These are phyloP conservation scores for Boletellus ananiceps DNA, from an alignment of 768 basidiomycete species.

Conservation along the genomic window DNA sequence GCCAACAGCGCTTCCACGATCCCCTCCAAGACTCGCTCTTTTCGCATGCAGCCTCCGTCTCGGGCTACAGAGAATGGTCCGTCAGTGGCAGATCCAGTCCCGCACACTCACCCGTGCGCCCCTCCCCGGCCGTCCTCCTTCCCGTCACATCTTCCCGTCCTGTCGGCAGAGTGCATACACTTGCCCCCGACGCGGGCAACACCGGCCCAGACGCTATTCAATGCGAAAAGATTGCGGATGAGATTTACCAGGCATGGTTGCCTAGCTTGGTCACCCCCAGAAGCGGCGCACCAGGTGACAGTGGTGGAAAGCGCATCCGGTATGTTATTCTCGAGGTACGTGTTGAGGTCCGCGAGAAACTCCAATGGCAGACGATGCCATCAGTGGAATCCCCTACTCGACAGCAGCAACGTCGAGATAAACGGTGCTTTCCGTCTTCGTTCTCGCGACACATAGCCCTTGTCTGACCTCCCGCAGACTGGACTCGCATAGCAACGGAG, in stretches of 20 bases:
- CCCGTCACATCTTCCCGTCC: slow-evolving; percentile 68
- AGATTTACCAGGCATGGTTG: slow-evolving; percentile 66
- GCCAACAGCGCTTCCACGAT: slow-evolving; percentile 88
- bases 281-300: slow-evolving; percentile 55
- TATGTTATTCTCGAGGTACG: slow-evolving; percentile 81
- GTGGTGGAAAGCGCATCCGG: slow-evolving; percentile 65
- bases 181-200: slow-evolving; percentile 29
- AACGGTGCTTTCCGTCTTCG: slow-evolving; percentile 45
- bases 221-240: slow-evolving; percentile 50
- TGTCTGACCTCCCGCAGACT: slow-evolving; percentile 47
- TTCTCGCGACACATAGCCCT: background rate
- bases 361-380: background rate
- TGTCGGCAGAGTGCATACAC: slow-evolving; percentile 45
- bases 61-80: slow-evolving; percentile 77
- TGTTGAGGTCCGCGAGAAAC: background rate
- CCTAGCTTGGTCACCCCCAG: slow-evolving; percentile 80
- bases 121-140: slow-evolving; percentile 34
- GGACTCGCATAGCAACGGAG: slow-evolving; percentile 87
- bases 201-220: slow-evolving; percentile 30
- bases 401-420: slow-evolving; percentile 87
- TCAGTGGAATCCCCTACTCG: slow-evolving; percentile 83
- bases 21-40: slow-evolving; percentile 84
- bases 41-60: slow-evolving; percentile 72
- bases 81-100: slow-evolving; percentile 57
- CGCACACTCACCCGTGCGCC: background rate